phyloP scores from a whole-genome alignment of 2,329 filamentous ascomycete genomes.

The Bipolaris oryzae region DNA sequence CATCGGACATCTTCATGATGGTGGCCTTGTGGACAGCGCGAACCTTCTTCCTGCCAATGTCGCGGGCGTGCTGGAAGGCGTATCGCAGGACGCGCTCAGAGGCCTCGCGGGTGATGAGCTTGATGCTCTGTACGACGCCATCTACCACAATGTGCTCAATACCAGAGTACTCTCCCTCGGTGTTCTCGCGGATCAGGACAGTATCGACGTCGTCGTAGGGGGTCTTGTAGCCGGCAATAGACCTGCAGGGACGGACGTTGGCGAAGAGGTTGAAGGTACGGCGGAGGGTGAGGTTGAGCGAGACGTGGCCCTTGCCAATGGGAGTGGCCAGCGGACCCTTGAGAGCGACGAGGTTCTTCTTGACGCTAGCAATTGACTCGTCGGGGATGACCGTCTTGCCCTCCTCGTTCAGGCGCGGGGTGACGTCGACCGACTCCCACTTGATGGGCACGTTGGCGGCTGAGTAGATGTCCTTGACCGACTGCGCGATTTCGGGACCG shows the following conservation, averaged over 20 bases:
- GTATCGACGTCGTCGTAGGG: constrained; percentile 97
- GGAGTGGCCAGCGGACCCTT: constrained; percentile 99
- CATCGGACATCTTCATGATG: constrained; percentile 99
- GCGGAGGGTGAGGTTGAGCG: constrained; percentile 96
- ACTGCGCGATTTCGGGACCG: constrained; percentile 95
- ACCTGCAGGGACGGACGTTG: constrained; percentile 97
- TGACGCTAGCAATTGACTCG: constrained; percentile 89
- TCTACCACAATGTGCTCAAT: constrained; percentile 99
- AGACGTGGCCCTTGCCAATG: constrained; percentile 98
- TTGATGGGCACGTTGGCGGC: constrained; percentile 94
- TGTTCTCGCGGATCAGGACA: constrained; percentile 98
- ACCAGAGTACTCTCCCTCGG: constrained; percentile 98
- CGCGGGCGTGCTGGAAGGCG: constrained; percentile 96
- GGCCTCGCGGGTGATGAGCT: constrained; percentile 96
- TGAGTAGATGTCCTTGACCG: constrained; percentile 97
- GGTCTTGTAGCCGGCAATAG: constrained; percentile 96
- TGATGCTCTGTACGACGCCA: constrained; percentile 98
- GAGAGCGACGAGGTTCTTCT: constrained; percentile 94
- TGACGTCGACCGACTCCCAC: constrained; percentile 98
- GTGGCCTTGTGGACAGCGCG: constrained; percentile 99
- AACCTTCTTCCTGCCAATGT: constrained; percentile 94
- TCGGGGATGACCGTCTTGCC: constrained; percentile 95
- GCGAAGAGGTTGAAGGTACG: constrained; percentile 99
- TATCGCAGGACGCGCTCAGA: constrained; percentile 95
- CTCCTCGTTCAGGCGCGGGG: constrained; percentile 88